A percentile compares a stretch with the other conserved stretches of the same genome.
phyloP scores from a whole-genome alignment of 2,329 filamentous ascomycete species.

The Neoarthrinium moseri region DNA sequence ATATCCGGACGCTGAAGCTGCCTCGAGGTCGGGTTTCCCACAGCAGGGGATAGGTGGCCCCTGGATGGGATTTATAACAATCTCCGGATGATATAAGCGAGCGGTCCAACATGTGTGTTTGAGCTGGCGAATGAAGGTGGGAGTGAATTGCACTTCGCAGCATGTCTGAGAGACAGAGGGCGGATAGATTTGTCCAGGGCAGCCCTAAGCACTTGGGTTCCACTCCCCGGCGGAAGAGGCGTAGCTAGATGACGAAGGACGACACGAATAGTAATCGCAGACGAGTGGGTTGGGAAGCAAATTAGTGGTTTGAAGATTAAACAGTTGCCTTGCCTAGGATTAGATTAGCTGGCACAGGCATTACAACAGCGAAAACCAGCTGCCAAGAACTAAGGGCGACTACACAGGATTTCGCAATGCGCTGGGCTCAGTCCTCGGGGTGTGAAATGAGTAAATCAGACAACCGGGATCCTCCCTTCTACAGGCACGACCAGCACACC shows the following conservation, averaged over 20 bases:
- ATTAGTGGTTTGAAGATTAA: neutral
- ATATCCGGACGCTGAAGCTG: neutral
- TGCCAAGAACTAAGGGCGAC: too few relatives aligned
- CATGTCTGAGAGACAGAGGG: neutral
- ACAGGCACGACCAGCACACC: too few relatives aligned
- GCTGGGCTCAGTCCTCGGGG: too few relatives aligned
- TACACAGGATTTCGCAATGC: too few relatives aligned
- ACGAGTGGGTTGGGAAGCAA: neutral
- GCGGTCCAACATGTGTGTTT: neutral
- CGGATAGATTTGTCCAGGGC: neutral
- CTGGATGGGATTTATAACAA: too few relatives aligned
- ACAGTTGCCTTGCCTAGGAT: neutral
- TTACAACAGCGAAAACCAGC: neutral
- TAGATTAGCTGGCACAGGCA: neutral
- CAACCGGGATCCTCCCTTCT: too few relatives aligned
- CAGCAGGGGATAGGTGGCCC: too few relatives aligned
- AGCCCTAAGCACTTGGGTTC: neutral
- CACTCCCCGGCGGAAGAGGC: neutral
- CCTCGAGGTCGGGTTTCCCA: neutral
- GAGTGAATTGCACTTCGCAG: neutral
- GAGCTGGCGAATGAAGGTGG: neutral
- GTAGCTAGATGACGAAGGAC: neutral
- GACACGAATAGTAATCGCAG: neutral
- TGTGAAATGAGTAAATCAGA: too few relatives aligned
- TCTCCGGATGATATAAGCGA: neutral